Base-by-base conservation (phyloP, 164 flowering plant species). In the Aristolochia contorta region DNA sequence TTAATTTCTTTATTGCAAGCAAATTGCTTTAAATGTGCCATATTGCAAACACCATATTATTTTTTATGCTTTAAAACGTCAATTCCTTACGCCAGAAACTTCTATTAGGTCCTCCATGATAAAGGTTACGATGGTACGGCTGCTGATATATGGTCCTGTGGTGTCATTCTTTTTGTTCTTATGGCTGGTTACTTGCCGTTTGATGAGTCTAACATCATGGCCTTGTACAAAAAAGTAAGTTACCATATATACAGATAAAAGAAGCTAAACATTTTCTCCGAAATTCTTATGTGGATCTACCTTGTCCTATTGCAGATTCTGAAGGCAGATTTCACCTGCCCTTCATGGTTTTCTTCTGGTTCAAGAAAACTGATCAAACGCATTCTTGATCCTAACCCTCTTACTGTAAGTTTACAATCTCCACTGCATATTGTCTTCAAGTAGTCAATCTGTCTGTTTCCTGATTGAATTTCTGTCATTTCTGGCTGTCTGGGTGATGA, bases 161-260 rank as follows among this genome's bases (percentile, higher is more conserved):
- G 97, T 22, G 94, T 93, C 56, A 93, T 93, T 67, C 86, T 93
- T 23, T 93, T 80, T 79, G 99, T 93, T 61, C 84, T 93, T 33
- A 78, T 89, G 88, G 97, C 97, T 61, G 96, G 96, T 12, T 86
- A 76, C 78, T 80, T 91, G 75, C 98, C 97, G 61, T 93, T 93
- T 75, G 98, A 93, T 75, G 97, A 93, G 43, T 41, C 82, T 24
- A 93, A 75, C 67, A 80, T 81, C 54, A 62, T 75, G 71, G 71
- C 74, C 62, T 78, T 93, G 73, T 93, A 87, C 66, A 78, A 61
- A 65, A 89, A 81, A 61, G 98, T 89, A 70, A 59, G 76, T 56
- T 18, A 27, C 20, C 10, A 32, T 4, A 7, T 12, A 9, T 30
- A 30, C 45, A 16, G 41, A 13, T 30, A 9, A 16, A 49, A 49